Base-by-base conservation (phyloP, 306 rosid genomes). In the Cucumis melo region DNA sequence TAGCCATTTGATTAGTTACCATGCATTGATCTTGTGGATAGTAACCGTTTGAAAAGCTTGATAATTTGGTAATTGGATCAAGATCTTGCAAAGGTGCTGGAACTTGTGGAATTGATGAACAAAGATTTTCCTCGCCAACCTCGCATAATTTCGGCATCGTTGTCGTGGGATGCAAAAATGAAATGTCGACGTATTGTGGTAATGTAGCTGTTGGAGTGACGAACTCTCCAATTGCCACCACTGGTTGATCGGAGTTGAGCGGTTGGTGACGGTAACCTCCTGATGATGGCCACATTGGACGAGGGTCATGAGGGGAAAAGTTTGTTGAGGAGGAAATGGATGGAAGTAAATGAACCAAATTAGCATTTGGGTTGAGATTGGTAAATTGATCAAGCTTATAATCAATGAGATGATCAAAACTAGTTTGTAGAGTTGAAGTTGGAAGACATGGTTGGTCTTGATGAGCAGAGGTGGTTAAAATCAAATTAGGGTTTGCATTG, bases 401-500 rank as follows among this genome's bases (percentile, higher is more conserved):
- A 38, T 78, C 81, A 68, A 76, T 74, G n/a, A 81, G 82, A 83
- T 86, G 82, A 82, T 86, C 87, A 80, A 79, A 75, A 55, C 54
- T 78, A 62, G 68, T 7, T 77, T 84, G 88, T 42, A 79, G 82
- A 11, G 89, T 39, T 74, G 98, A 83, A 51, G 64, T 62, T 75
- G 93, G 93, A 82, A 53, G 21, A 53, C 10, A 53, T 53, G 58
- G 58, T n/a, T 53, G 58, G 21, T 53, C 58, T 53, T 53, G 58
- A 53, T 17, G 58, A 21, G 58, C 23, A 17, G 58, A 17, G 6
- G 58, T 53, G 84, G 54, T 7, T 11, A 81, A 77, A 73, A 76
- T 81, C 51, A 79, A 21, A 84, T 76, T 85, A 81, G 92, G 87
- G 90, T 85, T 88, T 82, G 84, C 80, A 78, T 81, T 82, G 34